phyloP scores from a whole-genome alignment of 768 basidiomycete genomes.

The Suillus weaverae region DNA sequence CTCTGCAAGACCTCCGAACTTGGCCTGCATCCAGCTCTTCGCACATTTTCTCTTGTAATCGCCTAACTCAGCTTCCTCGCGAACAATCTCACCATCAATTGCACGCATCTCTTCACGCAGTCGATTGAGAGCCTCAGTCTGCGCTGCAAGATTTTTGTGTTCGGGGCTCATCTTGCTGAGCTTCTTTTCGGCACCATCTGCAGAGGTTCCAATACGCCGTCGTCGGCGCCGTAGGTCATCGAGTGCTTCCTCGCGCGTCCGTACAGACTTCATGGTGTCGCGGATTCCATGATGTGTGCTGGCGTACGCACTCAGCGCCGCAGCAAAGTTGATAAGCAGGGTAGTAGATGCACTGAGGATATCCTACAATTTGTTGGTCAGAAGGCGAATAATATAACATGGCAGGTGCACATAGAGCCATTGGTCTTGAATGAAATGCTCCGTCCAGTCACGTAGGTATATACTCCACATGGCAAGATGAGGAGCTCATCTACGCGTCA shows the following conservation, averaged over 20 bases:
- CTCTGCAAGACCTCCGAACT: conserved; percentile 86
- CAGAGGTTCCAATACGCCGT: conserved; percentile 62
- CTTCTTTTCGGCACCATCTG: conserved; percentile 86
- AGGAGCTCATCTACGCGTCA: neutral
- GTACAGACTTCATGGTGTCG: conserved; percentile 74
- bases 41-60: conserved; percentile 80
- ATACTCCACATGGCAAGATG: neutral
- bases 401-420: neutral
- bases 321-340: conserved; percentile 65
- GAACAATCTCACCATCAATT: conserved; percentile 82
- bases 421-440: conserved; percentile 3
- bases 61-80: conserved; percentile 74
- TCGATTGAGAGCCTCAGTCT: conserved; percentile 69
- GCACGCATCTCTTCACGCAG: conserved; percentile 74
- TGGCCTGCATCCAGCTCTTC: conserved; percentile 72
- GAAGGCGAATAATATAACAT: neutral
- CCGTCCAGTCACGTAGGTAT: neutral
- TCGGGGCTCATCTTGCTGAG: conserved; percentile 87
- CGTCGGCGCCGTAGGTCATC: conserved; percentile 75
- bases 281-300: conserved; percentile 63
- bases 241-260: conserved; percentile 80
- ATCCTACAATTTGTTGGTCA: conserved; percentile 49
- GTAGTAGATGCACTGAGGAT: conserved; percentile 68
- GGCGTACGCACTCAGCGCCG: conserved; percentile 68
- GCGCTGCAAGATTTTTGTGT: conserved; percentile 76